Evolutionary conservation across 2,329 filamentous ascomycete genomes (phyloP), one percentile per base, ranked within the genome.

Genomic region (Lasiodiplodia sp.): DNA sequence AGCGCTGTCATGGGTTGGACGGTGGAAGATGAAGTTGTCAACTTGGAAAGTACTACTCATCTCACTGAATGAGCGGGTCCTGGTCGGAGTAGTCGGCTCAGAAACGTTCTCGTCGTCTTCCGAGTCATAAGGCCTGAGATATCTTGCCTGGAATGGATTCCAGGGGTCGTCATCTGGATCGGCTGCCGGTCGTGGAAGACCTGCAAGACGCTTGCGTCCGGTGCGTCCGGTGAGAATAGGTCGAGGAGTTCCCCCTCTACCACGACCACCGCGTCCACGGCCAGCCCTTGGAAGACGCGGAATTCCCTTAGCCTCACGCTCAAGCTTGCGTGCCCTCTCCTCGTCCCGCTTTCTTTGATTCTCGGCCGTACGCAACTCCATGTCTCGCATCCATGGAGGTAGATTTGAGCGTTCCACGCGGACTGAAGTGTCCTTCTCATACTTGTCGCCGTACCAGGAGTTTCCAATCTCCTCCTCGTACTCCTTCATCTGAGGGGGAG

Each of bases 401-500:
- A 68, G 52, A 23, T 40, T 51, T 28, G 60, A 28, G 12, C 55
- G 52, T 21, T 75, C 73, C 21, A 77, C 66, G 14, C 72, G 69
- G 5, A 78, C 67, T n/a, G 72, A 73, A 18, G 75, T 72, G 66
- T 78, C 77, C 51, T 76, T 76, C 6, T 74, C 73, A 51, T 65
- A 62, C 23, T 58, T 53, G 40, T 63, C 63, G 23, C 67, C 51
- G 64, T 67, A 62, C 58, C 52, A 74, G 55, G 65, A 55, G 14
- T 74, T 73, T 4, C 71, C 70, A 14, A 67, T n/a, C 28, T 69
- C 68, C 18, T 66, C 55, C 18, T 69, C 68, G 11, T 53, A 77
- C 70, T 78, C 69, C 7, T 69, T 71, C 11, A 80, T 72, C 52
- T 76, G 74, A 14, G 75, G 71, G 3, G 78, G 78, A 56, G 73